Evolutionary conservation across 2,329 filamentous ascomycete species (phyloP).

Genomic region (Alternaria novae-zelandiae): DNA sequence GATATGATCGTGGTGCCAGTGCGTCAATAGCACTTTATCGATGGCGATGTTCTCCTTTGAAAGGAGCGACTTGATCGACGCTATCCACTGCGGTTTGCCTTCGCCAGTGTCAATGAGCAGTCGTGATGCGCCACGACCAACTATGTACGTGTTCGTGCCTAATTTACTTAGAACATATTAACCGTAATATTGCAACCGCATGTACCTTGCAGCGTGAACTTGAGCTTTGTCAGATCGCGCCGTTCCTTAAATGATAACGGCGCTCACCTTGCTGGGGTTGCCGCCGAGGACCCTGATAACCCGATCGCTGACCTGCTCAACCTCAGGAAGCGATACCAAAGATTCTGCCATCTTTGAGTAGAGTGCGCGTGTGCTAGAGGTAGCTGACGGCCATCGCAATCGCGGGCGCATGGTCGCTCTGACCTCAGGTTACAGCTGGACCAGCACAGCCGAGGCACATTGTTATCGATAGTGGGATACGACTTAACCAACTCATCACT

Average conservation of each 20-base stretch:
- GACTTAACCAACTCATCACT: slow-evolving; percentile 24
- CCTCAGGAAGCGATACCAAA: slow-evolving; percentile 70
- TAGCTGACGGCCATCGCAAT: slow-evolving; percentile 29
- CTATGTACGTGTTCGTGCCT: slow-evolving; percentile 92
- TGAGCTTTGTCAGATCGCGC: slow-evolving; percentile 21
- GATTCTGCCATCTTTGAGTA: slow-evolving; percentile 63
- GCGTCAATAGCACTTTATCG: slow-evolving; percentile 76
- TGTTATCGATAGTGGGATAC: slow-evolving; percentile 35
- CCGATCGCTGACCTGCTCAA: slow-evolving; percentile 77
- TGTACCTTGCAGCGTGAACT: slow-evolving; percentile 69
- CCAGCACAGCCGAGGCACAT: slow-evolving; percentile 29
- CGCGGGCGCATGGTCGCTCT: slow-evolving; percentile 32
- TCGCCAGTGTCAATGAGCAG: slow-evolving; percentile 92
- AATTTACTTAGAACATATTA: slow-evolving; percentile 35
- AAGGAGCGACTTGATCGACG: slow-evolving; percentile 69
- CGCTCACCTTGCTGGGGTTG: slow-evolving; percentile 80
- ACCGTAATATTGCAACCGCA: background rate
- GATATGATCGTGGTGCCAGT: slow-evolving; percentile 91
- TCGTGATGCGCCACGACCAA: slow-evolving; percentile 75
- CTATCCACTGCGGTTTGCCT: slow-evolving; percentile 76
- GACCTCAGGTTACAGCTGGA: slow-evolving; percentile 6
- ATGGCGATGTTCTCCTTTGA: slow-evolving; percentile 71
- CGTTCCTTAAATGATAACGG: background rate
- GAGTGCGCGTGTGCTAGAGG: slow-evolving; percentile 22
- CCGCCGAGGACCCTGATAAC: slow-evolving; percentile 87